These are phyloP conservation scores for Kodamaea lidongshanica DNA, from an alignment of 805 yeast species.

Conservation along the genomic window DNA sequence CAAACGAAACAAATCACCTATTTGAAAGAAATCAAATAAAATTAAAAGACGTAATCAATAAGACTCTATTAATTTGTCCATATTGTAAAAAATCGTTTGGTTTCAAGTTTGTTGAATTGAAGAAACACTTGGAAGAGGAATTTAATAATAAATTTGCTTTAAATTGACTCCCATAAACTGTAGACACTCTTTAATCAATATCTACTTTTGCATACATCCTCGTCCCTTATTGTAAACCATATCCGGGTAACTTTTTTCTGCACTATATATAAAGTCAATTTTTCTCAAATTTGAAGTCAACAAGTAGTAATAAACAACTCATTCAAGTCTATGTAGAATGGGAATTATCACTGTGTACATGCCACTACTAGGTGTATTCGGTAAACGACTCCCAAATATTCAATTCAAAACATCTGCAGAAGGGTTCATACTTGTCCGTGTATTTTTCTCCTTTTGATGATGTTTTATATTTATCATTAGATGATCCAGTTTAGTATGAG, in stretches of 20 bases:
- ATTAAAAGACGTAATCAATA: constrained; percentile 13
- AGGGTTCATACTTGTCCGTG: constrained; percentile 9
- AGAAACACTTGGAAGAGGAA: constrained; percentile 21
- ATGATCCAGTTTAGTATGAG: background rate
- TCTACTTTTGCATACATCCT: too few relatives aligned
- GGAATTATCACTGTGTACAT: constrained; percentile 41
- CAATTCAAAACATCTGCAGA: constrained; percentile 12
- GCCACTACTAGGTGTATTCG: constrained; percentile 35
- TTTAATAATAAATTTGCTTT: constrained; percentile 5
- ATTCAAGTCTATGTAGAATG: constrained; percentile 5
- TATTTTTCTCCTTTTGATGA: constrained; percentile 13
- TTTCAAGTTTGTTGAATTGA: constrained; percentile 19
- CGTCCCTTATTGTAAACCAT: too few relatives aligned
- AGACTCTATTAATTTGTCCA: constrained; percentile 21
- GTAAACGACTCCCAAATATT: constrained; percentile 55
- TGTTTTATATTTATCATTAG: constrained; percentile 8
- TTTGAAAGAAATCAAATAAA: constrained; percentile 7
- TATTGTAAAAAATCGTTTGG: constrained; percentile 23
- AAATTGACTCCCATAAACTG: too few relatives aligned
- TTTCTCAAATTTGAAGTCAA: background rate
- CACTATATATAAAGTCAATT: constrained; percentile 1
- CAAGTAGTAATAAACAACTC: constrained; percentile 5
- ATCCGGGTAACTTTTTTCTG: constrained; percentile 1
- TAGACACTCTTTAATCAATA: too few relatives aligned
- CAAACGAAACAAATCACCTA: constrained; percentile 2